Base-by-base conservation (phyloP, 352 stramenopile genomes). In the Phytopythium helicoides region DNA sequence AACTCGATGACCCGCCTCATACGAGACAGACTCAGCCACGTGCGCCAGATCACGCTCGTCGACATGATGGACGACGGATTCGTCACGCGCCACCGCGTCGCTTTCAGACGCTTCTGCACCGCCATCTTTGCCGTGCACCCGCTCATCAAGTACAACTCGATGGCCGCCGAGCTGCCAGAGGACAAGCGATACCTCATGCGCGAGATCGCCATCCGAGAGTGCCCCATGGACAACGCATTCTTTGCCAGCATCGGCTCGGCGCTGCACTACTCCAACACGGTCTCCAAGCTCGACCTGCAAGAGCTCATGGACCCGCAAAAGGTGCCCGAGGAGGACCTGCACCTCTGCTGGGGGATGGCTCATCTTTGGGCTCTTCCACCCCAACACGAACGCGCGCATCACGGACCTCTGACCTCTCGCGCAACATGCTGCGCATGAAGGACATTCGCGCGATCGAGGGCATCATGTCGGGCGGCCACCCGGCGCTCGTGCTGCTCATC, bases 361-460 rank as follows among this genome's bases (percentile, higher is more conserved):
- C n/a, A 61, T 72, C 10, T 81, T 74, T 49, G 71, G 71, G 0
- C 57, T 81, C 22, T 81, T 81, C 56, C 71, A 81, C 58, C 71
- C 71, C 6, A 81, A 81, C 56, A 78, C 71, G 23, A 78, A 66
- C 10, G 71, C 71, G 18, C 60, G 66, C 25, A 72, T 81, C 54
- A 49, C 66, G 37, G 59, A 74, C 16, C 44, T n/a, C 78, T 2
- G 62, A 81, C 36, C 45, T 81, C 19, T 81, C 71, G 15, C 56
- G 68, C 23, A 81, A 81, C 55, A 78, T 81, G 68, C 62, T 81
- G 48, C 68, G 68, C 44, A 78, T 81, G 71, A 75, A 78, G 60
- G 68, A 81, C 35, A 73, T 81, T 21, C 71, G 71, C 16, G 51
- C 63, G 41, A 61, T 81, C 2, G 71, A 81, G 53, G 71, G 65